phyloP scores from a whole-genome alignment of 2,329 filamentous ascomycete genomes.

The Botryosphaeria dothidea region DNA sequence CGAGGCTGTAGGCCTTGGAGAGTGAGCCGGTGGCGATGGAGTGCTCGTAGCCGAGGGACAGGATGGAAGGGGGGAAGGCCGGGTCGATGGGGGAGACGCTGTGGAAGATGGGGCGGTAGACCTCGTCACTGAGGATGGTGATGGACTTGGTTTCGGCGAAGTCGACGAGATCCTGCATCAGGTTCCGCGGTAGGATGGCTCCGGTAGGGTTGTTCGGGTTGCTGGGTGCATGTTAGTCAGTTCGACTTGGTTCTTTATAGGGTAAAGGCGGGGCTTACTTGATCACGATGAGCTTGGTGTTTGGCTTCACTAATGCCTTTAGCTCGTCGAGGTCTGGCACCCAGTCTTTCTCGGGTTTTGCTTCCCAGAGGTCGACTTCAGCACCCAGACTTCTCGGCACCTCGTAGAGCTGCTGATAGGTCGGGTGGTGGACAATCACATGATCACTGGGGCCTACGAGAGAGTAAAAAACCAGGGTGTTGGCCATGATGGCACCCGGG shows the following conservation, averaged over 20 bases:
- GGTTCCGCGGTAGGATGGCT: slow-evolving; percentile 60
- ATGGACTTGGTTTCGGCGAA: slow-evolving; percentile 60
- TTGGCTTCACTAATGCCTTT: slow-evolving; percentile 62
- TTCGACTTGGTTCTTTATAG: not conserved
- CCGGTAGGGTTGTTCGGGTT: slow-evolving; percentile 83
- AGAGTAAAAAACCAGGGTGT: slow-evolving; percentile 75
- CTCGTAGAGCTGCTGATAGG: slow-evolving; percentile 81
- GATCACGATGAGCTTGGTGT: slow-evolving; percentile 71
- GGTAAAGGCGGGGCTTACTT: slow-evolving; percentile 40
- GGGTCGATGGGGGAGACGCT: slow-evolving; percentile 56
- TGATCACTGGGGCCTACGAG: slow-evolving; percentile 75
- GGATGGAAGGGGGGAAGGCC: slow-evolving; percentile 65
- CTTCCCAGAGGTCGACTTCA: slow-evolving; percentile 74
- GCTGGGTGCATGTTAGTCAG: slow-evolving; percentile 43
- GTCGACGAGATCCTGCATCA: slow-evolving; percentile 62
- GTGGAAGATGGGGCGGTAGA: slow-evolving; percentile 83
- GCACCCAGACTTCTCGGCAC: slow-evolving; percentile 75
- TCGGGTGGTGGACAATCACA: slow-evolving; percentile 83
- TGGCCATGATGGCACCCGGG: slow-evolving; percentile 80
- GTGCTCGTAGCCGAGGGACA: slow-evolving; percentile 71
- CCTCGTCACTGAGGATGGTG: slow-evolving; percentile 74
- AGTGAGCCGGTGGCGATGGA: slow-evolving; percentile 76
- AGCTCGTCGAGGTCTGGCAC: slow-evolving; percentile 68
- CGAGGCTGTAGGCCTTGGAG: slow-evolving; percentile 82
- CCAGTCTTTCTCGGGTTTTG: slow-evolving; percentile 65